Base-by-base conservation (phyloP, 176 grass and related monocot genomes). In the Echinochloa phyllopogon region DNA sequence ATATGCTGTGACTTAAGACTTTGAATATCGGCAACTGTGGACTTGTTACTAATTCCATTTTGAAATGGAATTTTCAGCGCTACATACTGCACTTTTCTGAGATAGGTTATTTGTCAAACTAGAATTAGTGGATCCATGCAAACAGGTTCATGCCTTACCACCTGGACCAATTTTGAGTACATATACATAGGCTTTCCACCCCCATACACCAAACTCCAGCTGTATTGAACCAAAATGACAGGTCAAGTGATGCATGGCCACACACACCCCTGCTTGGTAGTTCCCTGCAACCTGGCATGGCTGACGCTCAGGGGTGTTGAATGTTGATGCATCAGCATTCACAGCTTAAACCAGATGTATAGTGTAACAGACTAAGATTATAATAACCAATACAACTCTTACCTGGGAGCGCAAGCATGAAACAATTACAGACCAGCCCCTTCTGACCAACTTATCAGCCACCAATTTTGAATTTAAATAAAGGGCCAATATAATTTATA, bases 31-130 rank as follows among this genome's bases (percentile, higher is more conserved):
- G 6, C 10, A 84, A 55, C 39, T 72, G 10, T 11, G 47, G 16
- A 38, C 52, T 56, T 77, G 48, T 4, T 78, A 57, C 8, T 21
- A 49, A 24, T 67, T 56, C 29, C 11, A 11, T 83, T 8, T 61
- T 11, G 11, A 69, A 52, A 82, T 65, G 9, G 74, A 84, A 51
- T 61, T 81, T 4, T 39, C 40, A 76, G 21, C 25, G 72, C 50
- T 15, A 44, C 2, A 4, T 67, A 74, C 8, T 72, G 15, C 55
- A 84, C 37, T 59, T 73, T 52, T 65, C 21, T 15, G 40, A 47
- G 20, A 1, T 80, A 48, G 49, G 42, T 36, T 72, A 67, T 33
- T 42, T 70, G 24, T 29, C 72, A 63, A 78, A 65, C 42, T 79
- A 79, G 23, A 78, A 47, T 24, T 23, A 41, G 15, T 14, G 16